Evolutionary conservation across 1,284 basidiomycete species (phyloP), one percentile per base, ranked within the genome.

Genomic region (Irpex sp.): DNA sequence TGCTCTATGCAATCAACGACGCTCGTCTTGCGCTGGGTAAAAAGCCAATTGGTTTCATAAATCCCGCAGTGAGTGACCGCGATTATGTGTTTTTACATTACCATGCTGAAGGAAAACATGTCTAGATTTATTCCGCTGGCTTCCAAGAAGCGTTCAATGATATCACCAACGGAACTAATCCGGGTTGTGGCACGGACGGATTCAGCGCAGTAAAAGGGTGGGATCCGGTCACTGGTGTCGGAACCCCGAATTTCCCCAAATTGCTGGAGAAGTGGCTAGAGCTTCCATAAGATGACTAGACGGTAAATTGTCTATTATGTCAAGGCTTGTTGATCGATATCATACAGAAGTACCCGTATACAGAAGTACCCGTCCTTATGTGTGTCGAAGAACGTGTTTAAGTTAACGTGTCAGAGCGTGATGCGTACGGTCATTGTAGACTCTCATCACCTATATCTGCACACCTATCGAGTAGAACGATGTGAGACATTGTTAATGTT

Each of bases 1-100:
- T 94, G 67, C 77, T 93, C 4, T 82, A 89, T 2, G 83, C 93
- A 72, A 80, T 93, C 70, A 94, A 94, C 74, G 92, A 93, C 74
- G 86, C 83, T 4, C 84, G 86, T 15, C 74, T 88, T 18, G 77
- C 76, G 3, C 79, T 79, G 6, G 84, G 86, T 0, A 84, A 84
- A 73, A 72, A 82, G 7, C 69, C 87, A 79, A 62, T 62, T 62
- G 59, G 59, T 13, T 62, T 62, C 59, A 62, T 62, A 13, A 62
- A 62, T 22, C 59, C 59, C 59, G 27, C 59, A n/a, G 59, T 62
- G 22, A 22, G 59, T 62, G 18, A n/a, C 49, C 22, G 15, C 20
- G 22, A 62, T 18, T 24, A 22, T 32, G 4, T 62, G 22, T 62
- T 13, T 18, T 24, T 13, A 32, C 59, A 24, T 22, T 22, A 62